phyloP scores from a whole-genome alignment of 768 basidiomycete species.

The Chalciporus sphaerocephalus region DNA sequence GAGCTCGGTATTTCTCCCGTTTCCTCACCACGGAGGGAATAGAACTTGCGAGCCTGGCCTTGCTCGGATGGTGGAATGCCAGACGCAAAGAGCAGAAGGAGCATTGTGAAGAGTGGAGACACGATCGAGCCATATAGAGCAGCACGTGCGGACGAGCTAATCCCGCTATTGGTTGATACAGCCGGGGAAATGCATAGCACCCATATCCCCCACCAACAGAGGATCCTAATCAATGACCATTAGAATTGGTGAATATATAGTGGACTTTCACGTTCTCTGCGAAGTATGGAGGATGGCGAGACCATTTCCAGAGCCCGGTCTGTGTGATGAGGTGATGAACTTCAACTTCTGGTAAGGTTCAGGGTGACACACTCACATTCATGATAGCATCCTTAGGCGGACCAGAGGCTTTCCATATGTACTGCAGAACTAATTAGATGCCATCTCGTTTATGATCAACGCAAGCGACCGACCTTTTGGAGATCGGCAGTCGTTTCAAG shows the following conservation, averaged over 20 bases:
- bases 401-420: constrained; percentile 47
- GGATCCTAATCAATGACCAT: constrained; percentile 35
- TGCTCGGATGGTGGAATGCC: constrained; percentile 71
- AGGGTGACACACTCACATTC: constrained; percentile 30
- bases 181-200: constrained; percentile 56
- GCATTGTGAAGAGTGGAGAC: constrained; percentile 60
- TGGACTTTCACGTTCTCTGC: constrained; percentile 23
- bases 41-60: constrained; percentile 57
- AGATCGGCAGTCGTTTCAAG: constrained; percentile 55
- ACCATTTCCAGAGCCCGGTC: constrained; percentile 53
- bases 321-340: constrained; percentile 14
- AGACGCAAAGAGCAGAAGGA: constrained; percentile 42
- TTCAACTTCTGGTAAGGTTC: no score
- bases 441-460: neutral
- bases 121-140: constrained; percentile 60
- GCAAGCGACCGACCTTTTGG: constrained; percentile 43
- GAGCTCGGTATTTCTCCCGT: neutral
- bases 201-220: constrained; percentile 69
- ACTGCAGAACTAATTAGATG: constrained; percentile 31
- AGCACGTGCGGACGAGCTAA: constrained; percentile 36
- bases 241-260: neutral
- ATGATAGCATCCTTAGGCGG: constrained; percentile 48
- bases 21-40: constrained; percentile 44
- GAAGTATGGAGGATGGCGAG: constrained; percentile 67
- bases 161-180: constrained; percentile 39